Conservation (phyloP, 331 rosid species). For the Saraca asoca region DNA sequence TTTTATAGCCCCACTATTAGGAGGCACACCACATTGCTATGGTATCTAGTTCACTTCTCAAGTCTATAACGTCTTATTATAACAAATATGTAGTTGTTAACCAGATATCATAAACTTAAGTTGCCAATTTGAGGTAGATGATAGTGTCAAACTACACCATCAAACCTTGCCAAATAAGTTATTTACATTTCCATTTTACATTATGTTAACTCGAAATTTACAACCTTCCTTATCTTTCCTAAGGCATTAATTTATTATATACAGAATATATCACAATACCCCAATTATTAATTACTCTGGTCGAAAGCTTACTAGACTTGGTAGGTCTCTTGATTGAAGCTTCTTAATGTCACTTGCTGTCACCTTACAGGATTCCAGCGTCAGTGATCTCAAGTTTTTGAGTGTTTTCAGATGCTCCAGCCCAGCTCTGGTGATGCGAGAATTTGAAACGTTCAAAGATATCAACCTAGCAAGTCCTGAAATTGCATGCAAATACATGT, state of each 20-base stretch:
- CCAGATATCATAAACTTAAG: no score
- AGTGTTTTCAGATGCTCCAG: conserved; percentile 74
- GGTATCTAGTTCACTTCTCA: no score
- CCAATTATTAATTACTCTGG: conserved; percentile 56
- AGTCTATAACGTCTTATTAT: no score
- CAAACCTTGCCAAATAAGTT: no score
- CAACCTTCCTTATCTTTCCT: conserved; percentile 16
- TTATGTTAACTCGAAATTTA: no score
- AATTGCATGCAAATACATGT: conserved; percentile 38
- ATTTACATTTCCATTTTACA: no score
- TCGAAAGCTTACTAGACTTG: conserved; percentile 79
- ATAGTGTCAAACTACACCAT: no score
- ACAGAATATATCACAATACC: conserved; percentile 7
- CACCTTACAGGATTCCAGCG: conserved; percentile 84
- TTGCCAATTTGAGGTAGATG: no score
- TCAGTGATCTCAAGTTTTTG: conserved; percentile 81
- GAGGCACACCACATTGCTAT: no score
- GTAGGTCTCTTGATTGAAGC: conserved; percentile 71
- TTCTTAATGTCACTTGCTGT: conserved; percentile 73
- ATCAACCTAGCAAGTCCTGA: conserved; percentile 79
- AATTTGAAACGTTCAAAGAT: conserved; percentile 74
- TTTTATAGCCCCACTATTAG: no score
- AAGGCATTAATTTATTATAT: conserved; percentile 20
- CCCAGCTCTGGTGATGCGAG: conserved; percentile 69
- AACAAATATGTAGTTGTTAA: no score